These are phyloP conservation scores for Multifurca ochricompacta DNA, from an alignment of 768 basidiomycete genomes.

Conservation along the genomic window DNA sequence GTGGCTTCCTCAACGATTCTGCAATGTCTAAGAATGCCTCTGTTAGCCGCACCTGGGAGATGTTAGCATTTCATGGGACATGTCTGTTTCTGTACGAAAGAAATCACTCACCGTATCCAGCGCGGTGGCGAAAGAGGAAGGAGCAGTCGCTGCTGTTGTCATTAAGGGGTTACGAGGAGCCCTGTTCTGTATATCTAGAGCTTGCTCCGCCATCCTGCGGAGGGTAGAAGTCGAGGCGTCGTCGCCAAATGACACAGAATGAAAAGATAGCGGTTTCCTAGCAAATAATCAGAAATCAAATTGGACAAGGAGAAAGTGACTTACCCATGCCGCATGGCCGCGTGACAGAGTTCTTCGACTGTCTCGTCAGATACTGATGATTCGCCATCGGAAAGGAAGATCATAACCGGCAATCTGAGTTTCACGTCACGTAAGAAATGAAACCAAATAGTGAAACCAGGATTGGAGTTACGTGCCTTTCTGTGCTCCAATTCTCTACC, in stretches of 20 bases:
- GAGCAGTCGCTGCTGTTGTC: background rate
- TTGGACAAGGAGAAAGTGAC: background rate
- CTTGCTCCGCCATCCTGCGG: slow-evolving; percentile 48
- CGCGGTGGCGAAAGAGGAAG: slow-evolving; percentile 38
- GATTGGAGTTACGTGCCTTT: slow-evolving; percentile 30
- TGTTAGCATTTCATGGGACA: background rate
- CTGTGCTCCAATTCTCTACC: slow-evolving; percentile 41
- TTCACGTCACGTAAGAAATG: background rate
- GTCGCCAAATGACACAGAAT: slow-evolving; percentile 49
- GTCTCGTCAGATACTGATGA: slow-evolving; percentile 31
- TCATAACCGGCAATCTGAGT: slow-evolving; percentile 40
- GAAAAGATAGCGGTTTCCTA: slow-evolving; percentile 51
- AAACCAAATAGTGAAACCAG: background rate
- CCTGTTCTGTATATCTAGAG: slow-evolving; percentile 37
- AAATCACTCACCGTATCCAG: slow-evolving; percentile 9
- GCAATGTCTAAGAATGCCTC: slow-evolving; percentile 53
- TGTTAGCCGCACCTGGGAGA: slow-evolving; percentile 41
- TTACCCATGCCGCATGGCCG: slow-evolving; percentile 40
- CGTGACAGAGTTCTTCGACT: slow-evolving; percentile 35
- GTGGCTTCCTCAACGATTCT: slow-evolving; percentile 47
- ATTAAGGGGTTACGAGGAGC: slow-evolving; percentile 33
- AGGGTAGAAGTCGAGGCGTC: slow-evolving; percentile 26
- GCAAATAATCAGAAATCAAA: background rate
- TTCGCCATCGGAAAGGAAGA: slow-evolving; percentile 54
- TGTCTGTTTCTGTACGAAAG: too few species aligned